Evolutionary conservation across 257 asterid genomes (phyloP), one percentile per base, ranked within the genome.

Genomic region (Orobanche coerulescens): DNA sequence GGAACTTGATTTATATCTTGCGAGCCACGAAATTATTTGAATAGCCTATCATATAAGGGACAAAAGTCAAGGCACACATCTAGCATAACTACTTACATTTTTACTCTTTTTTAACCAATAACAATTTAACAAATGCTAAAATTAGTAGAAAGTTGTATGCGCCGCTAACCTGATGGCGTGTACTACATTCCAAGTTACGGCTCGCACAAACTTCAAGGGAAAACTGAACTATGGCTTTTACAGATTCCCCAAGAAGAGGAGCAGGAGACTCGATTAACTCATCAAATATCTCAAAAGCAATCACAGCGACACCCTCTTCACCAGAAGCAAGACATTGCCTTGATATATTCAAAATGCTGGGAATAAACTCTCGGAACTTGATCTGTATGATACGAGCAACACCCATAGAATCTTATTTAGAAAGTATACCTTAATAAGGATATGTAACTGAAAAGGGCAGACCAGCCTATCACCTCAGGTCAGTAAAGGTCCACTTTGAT

Each of bases 181-280:
- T 92, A 71, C 74, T 92, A 24, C 94, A 48, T 62, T 88, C 96
- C 71, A 92, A 80, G 71, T 68, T 86, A 55, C 87, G 70, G 73
- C 88, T 88, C 37, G 96, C 77, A 76, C 95, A 88, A 75, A 92
- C 96, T 78, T 89, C 99, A 63, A 93, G 97, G 61, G 99, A 84
- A 73, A 93, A 89, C 34, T 89, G 99, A 70, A 93, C 96, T 50
- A 93, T 93, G 62, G 96, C 73, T 76, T 83, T 93, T 25, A 93
- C 95, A 39, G 99, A 93, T 36, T 93, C 97, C 64, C 99, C 99
- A 67, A 93, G 95, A 72, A 93, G 86, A 55, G 97, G 99, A 52
- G 96, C 97, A 62, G 99, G 99, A 58, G 97, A 93, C 88, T 93
- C 99, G 9, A 93, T 93, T 64, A 93, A 79, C 83, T 93, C 99